Evolutionary conservation across 2,329 filamentous ascomycete species (phyloP), one percentile per base, ranked within the genome.

Genomic region (Pseudophaeomoniella oleicola): DNA sequence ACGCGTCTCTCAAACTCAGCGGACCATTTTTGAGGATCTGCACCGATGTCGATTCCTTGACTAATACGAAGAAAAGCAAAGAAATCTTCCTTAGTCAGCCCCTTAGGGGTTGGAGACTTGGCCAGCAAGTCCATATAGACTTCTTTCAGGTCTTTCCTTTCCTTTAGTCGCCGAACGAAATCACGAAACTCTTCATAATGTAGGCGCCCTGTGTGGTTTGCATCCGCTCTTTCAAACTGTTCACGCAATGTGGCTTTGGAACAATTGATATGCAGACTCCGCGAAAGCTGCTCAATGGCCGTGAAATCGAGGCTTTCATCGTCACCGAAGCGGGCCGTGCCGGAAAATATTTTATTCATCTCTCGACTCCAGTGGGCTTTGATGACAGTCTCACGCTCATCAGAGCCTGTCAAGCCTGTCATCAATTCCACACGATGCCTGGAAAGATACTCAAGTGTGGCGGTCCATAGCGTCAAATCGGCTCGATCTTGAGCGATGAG

Each of bases 181-280:
- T 77, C 70, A 49, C 82, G 74, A 55, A 96, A 98, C 48, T 93
- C 80, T 16, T 63, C 54, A 50, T 85, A 93, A 52, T 81, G 78
- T 37, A 98, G 66, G 36, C 69, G 71, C 16, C 78, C 78, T 2
- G 67, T 72, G 35, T 64, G 61, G 16, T 70, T 67, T n/a, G 63
- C 62, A 50, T 88, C 82, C 4, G 81, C 83, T 40, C 74, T 69
- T 39, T 72, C 66, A 49, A 96, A 94, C 47, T 81, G 82, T 19
- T 70, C 66, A 38, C 73, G 75, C 3, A 96, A 65, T 32, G 81
- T 78, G 37, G 74, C 71, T 42, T 78, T 75, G 2, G 85, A 81
- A 50, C 83, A 85, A 56, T 94, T 87, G 49, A 98, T 94, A 55
- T 96, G 87, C 33, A 96, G 66, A 50, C 80, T 87, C 41, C 81